Conservation (phyloP, 2,329 filamentous ascomycete species). For the Mycocentrospora acerina region DNA sequence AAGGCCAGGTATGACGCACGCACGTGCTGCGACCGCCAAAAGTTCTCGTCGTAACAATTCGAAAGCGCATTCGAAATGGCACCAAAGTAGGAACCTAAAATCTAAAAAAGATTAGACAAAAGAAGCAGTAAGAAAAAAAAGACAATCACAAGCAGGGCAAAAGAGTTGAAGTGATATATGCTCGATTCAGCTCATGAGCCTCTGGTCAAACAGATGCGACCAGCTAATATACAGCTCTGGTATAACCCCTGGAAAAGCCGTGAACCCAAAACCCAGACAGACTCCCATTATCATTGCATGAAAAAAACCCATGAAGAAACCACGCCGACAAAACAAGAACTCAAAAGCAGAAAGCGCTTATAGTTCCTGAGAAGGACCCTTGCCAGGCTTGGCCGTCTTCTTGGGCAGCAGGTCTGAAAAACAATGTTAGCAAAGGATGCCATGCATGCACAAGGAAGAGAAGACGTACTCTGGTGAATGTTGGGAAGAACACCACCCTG, state of each 20-base stretch:
- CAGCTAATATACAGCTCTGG: conserved; percentile 64
- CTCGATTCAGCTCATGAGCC: conserved; percentile 46
- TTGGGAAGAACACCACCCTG: conserved; percentile 96
- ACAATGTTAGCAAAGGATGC: conserved; percentile 43
- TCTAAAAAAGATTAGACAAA: no score
- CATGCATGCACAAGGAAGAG: conserved; percentile 1
- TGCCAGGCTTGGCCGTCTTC: conserved; percentile 96
- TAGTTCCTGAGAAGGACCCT: conserved; percentile 92
- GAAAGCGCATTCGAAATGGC: no score
- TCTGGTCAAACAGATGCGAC: conserved; percentile 51
- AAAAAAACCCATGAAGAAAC: conserved; percentile 55
- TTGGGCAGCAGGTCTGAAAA: conserved; percentile 89
- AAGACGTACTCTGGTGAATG: conserved; percentile 88
- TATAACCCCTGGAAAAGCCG: conserved; percentile 53
- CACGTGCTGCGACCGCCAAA: no score
- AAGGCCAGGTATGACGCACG: no score
- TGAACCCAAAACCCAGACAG: conserved; percentile 61
- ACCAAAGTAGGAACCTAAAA: no score
- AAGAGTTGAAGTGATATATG: conserved; percentile 29
- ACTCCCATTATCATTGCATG: conserved; percentile 76
- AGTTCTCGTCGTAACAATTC: no score
- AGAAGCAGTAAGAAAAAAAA: conserved; percentile 3
- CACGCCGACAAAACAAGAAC: conserved; percentile 46
- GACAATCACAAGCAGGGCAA: no score
- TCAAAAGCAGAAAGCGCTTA: conserved; percentile 56